Evolutionary conservation across 306 rosid genomes (phyloP).

Genomic region (Trichosanthes cucumerina): DNA sequence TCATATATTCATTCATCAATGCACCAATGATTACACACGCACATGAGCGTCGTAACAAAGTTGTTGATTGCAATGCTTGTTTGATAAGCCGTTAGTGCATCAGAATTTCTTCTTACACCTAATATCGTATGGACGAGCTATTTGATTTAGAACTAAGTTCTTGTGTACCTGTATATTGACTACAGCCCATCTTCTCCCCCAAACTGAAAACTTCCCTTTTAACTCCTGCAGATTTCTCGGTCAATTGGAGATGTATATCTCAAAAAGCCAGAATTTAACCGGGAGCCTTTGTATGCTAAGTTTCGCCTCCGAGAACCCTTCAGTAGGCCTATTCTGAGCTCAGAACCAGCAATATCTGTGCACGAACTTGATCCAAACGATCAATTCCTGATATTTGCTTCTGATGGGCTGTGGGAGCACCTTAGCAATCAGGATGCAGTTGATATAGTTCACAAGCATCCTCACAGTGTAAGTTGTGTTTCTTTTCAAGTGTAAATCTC

Average conservation of each 20-base stretch:
- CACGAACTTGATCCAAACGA: constrained; percentile 70
- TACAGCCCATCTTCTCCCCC: background rate
- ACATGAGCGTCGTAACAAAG: background rate
- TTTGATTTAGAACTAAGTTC: background rate
- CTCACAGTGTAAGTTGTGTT: constrained; percentile 55
- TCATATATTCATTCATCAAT: background rate
- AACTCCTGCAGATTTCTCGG: constrained; percentile 55
- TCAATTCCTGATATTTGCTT: constrained; percentile 77
- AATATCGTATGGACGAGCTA: background rate
- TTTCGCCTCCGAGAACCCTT: constrained; percentile 77
- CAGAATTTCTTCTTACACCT: background rate
- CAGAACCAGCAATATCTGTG: constrained; percentile 68
- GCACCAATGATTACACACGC: background rate
- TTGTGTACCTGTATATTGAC: background rate
- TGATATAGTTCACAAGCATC: constrained; percentile 71
- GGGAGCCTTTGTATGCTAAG: constrained; percentile 65
- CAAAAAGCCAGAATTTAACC: constrained; percentile 78
- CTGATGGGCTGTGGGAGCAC: constrained; percentile 97
- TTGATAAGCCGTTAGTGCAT: background rate
- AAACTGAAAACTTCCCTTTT: background rate
- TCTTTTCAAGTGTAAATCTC: background rate
- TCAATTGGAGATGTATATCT: constrained; percentile 79
- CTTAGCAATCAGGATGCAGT: constrained; percentile 88
- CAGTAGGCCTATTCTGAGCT: constrained; percentile 69
- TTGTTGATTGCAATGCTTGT: background rate